Conservation (phyloP, 169 alveolate genomes). For the Eimeria acervulina region DNA sequence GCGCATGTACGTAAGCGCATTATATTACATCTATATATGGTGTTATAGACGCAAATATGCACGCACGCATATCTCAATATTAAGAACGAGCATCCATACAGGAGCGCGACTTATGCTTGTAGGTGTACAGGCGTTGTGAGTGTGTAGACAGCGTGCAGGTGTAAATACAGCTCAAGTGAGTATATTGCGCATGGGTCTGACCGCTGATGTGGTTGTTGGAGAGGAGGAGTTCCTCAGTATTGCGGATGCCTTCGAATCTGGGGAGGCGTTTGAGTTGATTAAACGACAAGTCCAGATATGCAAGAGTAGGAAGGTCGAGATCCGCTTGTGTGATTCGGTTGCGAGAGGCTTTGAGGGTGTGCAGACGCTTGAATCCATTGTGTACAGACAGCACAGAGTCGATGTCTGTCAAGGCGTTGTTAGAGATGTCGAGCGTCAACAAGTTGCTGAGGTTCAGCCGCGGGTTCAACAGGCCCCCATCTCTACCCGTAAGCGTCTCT, state of each 20-base stretch:
- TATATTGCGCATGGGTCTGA: neutral
- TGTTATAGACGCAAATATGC: too few relatives aligned
- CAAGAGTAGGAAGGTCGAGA: conserved; percentile 62
- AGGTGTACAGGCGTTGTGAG: neutral
- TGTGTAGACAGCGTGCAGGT: too few relatives aligned
- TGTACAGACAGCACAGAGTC: conserved; percentile 41
- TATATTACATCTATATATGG: too few relatives aligned
- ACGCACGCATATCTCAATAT: too few relatives aligned
- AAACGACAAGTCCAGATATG: conserved; percentile 14
- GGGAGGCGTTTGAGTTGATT: conserved; percentile 76
- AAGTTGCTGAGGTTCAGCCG: conserved; percentile 34
- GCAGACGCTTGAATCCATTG: conserved; percentile 55
- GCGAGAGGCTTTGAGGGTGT: conserved; percentile 26
- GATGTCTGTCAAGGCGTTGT: conserved; percentile 62
- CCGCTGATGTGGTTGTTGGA: conserved; percentile 69
- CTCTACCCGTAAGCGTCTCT: conserved; percentile 37
- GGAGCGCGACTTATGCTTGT: too few relatives aligned
- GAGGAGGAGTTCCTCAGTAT: conserved; percentile 68
- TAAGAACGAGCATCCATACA: too few relatives aligned
- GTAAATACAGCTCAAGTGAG: neutral
- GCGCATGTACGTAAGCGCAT: too few relatives aligned
- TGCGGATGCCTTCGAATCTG: conserved; percentile 33
- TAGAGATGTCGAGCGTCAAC: conserved; percentile 30
- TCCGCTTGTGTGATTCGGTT: conserved; percentile 11
- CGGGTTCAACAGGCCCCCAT: conserved; percentile 75